phyloP scores from a whole-genome alignment of 169 alveolate genomes.

The Sarcocystis neurona region DNA sequence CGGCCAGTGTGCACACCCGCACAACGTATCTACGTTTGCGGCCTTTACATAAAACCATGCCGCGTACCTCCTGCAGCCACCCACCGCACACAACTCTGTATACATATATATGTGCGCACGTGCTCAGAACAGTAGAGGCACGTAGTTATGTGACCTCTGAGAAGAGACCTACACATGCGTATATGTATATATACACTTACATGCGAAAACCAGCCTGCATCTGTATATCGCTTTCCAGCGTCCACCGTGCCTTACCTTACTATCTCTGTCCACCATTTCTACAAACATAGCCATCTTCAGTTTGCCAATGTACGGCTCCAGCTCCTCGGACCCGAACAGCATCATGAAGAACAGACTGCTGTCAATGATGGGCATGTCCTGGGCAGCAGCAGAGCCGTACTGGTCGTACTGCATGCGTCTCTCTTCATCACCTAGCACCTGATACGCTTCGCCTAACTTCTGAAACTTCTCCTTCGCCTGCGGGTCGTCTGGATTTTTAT shows the following conservation, averaged over 20 bases:
- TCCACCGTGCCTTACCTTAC: constrained; percentile 1
- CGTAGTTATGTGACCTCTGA: no score
- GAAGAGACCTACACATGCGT: no score
- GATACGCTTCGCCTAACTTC: constrained; percentile 90
- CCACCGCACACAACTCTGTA: no score
- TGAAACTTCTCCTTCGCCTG: constrained; percentile 86
- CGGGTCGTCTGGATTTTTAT: constrained; percentile 89
- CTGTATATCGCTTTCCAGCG: no score
- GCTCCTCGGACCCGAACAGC: constrained; percentile 87
- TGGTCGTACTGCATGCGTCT: constrained; percentile 89
- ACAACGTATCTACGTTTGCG: no score
- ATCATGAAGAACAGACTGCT: constrained; percentile 83
- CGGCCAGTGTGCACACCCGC: no score
- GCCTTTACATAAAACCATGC: no score
- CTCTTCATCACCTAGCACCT: constrained; percentile 92
- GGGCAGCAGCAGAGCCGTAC: constrained; percentile 89
- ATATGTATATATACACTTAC: no score
- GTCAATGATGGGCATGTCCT: constrained; percentile 89
- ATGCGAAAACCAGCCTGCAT: no score
- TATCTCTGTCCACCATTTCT: constrained; percentile 44
- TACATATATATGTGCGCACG: no score
- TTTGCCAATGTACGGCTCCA: constrained; percentile 82
- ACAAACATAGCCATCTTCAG: constrained; percentile 60
- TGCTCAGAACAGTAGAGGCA: no score
- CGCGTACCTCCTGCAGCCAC: no score